Evolutionary conservation across 345 rosid genomes (phyloP).

Genomic region (Boechera stricta): DNA sequence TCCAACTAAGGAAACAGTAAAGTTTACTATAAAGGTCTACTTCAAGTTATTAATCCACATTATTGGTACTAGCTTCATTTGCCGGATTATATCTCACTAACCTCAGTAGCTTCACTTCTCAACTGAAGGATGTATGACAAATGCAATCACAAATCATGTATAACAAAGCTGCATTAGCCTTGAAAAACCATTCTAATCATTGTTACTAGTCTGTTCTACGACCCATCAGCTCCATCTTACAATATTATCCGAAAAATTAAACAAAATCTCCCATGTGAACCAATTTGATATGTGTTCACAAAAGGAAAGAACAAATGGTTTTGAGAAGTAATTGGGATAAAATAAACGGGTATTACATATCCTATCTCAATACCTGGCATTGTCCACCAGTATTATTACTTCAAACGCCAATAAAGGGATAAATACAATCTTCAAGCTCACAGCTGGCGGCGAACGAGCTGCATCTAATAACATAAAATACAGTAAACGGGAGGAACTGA

Average conservation of each 20-base stretch:
- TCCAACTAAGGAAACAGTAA: constrained; percentile 15
- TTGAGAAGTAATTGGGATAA: neutral
- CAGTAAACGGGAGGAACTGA: neutral
- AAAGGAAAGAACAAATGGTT: constrained; percentile 5
- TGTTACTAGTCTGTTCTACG: neutral
- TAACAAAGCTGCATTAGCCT: constrained; percentile 3
- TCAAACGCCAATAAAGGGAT: constrained; percentile 85
- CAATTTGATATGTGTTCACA: neutral
- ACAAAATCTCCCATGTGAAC: neutral
- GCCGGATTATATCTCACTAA: neutral
- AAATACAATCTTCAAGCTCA: constrained; percentile 89
- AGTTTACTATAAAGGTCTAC: neutral
- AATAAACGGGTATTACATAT: neutral
- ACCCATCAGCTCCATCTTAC: neutral
- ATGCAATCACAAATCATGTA: constrained; percentile 9
- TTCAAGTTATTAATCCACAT: constrained; percentile 10
- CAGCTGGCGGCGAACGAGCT: constrained; percentile 56
- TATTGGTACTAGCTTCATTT: constrained; percentile 8
- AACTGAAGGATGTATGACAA: neutral
- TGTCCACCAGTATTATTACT: constrained; percentile 77
- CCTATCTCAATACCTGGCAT: constrained; percentile 67
- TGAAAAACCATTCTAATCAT: neutral
- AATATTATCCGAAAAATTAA: neutral
- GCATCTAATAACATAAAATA: constrained; percentile 12
- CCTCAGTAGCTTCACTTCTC: neutral